Evolutionary conservation across 1,139 yeast genomes (phyloP), one percentile per base, ranked within the genome.

Genomic region (Waltiozyma sp.): DNA sequence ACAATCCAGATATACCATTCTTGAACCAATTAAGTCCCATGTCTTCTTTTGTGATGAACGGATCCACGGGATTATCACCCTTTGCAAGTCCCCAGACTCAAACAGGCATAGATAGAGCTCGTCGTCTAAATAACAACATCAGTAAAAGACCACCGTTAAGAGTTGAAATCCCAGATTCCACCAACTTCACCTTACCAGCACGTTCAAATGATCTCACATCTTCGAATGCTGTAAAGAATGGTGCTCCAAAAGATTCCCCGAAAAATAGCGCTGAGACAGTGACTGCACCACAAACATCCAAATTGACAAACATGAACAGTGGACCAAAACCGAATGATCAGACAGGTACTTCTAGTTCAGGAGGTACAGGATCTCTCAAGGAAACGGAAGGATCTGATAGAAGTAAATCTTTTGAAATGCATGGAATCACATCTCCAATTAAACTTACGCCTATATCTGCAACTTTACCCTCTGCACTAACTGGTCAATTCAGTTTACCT

Each of bases 101-200:
- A 10, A n/a, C 34, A 14, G n/a, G 18, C 34, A 31, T 4, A 6
- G 34, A 31, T 2, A 43, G 52, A 9, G 51, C 53, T 4, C 45
- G 54, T 15, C 39, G 47, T 2, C 21, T 49, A 33, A 53, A 52
- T 40, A 48, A 41, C 43, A 48, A 40, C 41, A 51, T 50, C 28
- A 47, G 49, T 24, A 42, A 64, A 28, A 57, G 78, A 41, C 79
- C 79, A 2, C 63, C 72, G 4, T 57, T 73, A 34, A 54, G 78
- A 42, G 77, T 73, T 13, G 76, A 72, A 55, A 73, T 73, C 34
- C 78, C 78, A 0, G 34, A 31, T n/a, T 31, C 34, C 18, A n/a
- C 16, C 5, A 31, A 31, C 18, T 31, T 31, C 34, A 31, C 34
- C 9, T 14, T 31, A 10, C 34, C 34, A 4, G 15, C 34, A 4